Evolutionary conservation across 768 basidiomycete species (phyloP), one percentile per base, ranked within the genome.

Genomic region (Zangia roseola): DNA sequence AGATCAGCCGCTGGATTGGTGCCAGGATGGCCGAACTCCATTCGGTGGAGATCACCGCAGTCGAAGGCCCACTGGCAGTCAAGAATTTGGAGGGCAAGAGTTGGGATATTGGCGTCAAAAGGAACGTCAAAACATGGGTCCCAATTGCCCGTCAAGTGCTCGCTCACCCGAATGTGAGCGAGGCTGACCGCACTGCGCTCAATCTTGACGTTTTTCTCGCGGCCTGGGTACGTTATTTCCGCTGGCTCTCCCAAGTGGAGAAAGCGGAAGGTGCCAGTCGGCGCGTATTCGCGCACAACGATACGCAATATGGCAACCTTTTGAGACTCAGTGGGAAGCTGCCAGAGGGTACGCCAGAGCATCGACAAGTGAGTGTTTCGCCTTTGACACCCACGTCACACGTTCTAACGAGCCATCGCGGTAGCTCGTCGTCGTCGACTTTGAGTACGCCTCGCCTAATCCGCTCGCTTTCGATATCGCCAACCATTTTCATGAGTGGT

Each of bases 401-500:
- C 28, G 17, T n/a, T 16, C 13, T 35, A 40, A 53, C 63, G 42
- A 69, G 49, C 13, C 43, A n/a, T 40, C 41, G n/a, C 36, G 19
- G 34, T 54, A 94, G 89, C 84, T 95, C 54, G 89, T 95, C 64
- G 90, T 95, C 30, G 93, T 97, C 54, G 97, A 99, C 71, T 98
- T 97, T 64, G 97, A 99, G 71, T 99, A 99, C 64, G 92, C 95
- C 13, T 79, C 86, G 0, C 87, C 90, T 5, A 98, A 97, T 62
- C 87, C 94, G 21, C 83, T 93, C 4, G 90, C 91, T 4, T 97
- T 85, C 69, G 97, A 99, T 64, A 94, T 99, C 57, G 95, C 89
- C 48, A 95, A 95, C 68, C 93, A 95, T 68, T 97, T 94, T 71
- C 87, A 91, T 63, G 97, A 98, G 70, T 98, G 97, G 95, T 91